These are phyloP conservation scores for Solanum tacnaense DNA, from an alignment of 257 asterid genomes.

Conservation along the genomic window DNA sequence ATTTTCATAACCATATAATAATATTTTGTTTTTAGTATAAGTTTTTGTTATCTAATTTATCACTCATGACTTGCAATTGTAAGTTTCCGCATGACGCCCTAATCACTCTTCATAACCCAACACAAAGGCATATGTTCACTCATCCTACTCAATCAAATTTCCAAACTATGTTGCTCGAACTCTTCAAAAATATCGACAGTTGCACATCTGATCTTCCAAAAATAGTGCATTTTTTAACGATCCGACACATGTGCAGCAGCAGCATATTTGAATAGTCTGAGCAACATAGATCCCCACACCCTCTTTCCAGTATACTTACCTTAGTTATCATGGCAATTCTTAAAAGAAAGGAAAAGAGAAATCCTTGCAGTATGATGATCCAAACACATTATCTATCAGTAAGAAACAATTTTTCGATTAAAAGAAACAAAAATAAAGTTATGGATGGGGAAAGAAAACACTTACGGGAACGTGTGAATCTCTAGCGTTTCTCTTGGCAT, in stretches of 20 bases:
- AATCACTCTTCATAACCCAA: too few species aligned
- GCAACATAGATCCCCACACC: not conserved
- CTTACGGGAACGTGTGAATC: slow-evolving; percentile 46
- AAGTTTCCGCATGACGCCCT: too few species aligned
- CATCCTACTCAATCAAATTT: not conserved
- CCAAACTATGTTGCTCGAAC: not conserved
- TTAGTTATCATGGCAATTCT: not conserved
- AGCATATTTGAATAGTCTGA: not conserved
- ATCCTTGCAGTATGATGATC: not conserved
- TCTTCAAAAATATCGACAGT: not conserved
- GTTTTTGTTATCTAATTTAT: too few species aligned
- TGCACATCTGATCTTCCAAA: not conserved
- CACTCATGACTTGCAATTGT: too few species aligned
- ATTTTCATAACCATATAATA: too few species aligned
- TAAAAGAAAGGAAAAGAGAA: not conserved
- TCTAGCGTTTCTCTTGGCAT: slow-evolving; percentile 42
- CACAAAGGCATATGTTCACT: not conserved
- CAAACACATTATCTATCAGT: not conserved
- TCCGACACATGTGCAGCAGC: not conserved
- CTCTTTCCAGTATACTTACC: not conserved
- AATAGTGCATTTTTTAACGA: not conserved
- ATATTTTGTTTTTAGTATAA: too few species aligned
- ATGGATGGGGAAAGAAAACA: not conserved
- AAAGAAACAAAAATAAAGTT: not conserved
- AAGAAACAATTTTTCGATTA: not conserved